A percentile compares a stretch with the other conserved stretches of the same genome.
phyloP scores from a whole-genome alignment of 768 basidiomycete genomes.

The Boletales sp. region DNA sequence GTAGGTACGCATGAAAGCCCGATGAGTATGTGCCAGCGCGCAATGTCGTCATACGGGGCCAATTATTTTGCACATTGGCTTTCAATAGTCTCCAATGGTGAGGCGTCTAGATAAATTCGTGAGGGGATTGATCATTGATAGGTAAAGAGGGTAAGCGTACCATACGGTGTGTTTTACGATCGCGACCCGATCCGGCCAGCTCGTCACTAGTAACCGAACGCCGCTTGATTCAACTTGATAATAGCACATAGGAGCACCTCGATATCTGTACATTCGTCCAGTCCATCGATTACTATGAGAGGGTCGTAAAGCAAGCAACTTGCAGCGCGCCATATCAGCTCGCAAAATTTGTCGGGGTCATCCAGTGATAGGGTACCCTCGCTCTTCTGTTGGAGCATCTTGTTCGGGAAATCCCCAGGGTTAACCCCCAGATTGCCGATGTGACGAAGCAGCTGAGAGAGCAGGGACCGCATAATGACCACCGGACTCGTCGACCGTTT shows the following conservation, averaged over 20 bases:
- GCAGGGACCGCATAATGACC: constrained; percentile 2
- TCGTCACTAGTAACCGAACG: background rate
- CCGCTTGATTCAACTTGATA: background rate
- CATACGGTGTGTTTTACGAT: too few relatives aligned
- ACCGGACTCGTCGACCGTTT: background rate
- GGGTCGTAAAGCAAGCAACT: background rate
- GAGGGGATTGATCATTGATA: too few relatives aligned
- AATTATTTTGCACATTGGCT: too few relatives aligned
- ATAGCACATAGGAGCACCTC: background rate
- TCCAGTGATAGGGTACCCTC: background rate
- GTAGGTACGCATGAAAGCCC: too few relatives aligned
- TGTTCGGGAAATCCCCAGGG: background rate
- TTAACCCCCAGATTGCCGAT: background rate
- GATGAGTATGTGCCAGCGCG: too few relatives aligned
- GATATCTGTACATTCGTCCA: constrained; percentile 7
- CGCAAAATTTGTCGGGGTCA: background rate
- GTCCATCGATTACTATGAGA: constrained; percentile 9
- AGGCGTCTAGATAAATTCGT: too few relatives aligned
- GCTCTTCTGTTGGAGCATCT: background rate
- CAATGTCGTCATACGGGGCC: too few relatives aligned
- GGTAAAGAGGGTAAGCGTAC: too few relatives aligned
- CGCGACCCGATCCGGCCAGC: background rate
- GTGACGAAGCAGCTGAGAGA: background rate
- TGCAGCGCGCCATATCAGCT: background rate
- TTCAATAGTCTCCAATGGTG: too few relatives aligned